Evolutionary conservation across 2,329 filamentous ascomycete genomes (phyloP).

Genomic region (Fusarium sp.): DNA sequence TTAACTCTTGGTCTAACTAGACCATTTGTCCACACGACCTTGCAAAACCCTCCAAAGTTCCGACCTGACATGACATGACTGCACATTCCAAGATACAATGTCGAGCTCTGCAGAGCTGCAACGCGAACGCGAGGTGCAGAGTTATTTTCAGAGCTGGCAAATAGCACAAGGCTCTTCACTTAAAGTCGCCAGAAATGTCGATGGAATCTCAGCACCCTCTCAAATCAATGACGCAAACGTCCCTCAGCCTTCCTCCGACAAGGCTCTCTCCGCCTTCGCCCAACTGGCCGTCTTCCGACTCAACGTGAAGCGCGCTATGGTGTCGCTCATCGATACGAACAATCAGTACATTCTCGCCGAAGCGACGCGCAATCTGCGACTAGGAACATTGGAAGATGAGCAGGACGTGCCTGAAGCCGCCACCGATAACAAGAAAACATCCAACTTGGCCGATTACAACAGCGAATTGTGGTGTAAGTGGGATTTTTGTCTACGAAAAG

Average conservation of each 20-base stretch:
- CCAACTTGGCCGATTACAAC: conserved; percentile 10
- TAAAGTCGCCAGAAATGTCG: conserved; percentile 50
- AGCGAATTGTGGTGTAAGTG: conserved; percentile 54
- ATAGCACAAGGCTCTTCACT: conserved; percentile 50
- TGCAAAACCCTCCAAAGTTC: background rate
- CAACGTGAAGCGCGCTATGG: conserved; percentile 60
- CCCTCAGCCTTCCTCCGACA: conserved; percentile 52
- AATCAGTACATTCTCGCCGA: conserved; percentile 66
- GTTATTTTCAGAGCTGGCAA: conserved; percentile 50
- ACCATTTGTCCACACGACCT: conserved; percentile 9
- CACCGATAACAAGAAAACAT: background rate
- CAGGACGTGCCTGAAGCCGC: background rate
- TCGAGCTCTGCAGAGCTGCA: conserved; percentile 47
- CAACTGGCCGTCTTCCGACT: conserved; percentile 64
- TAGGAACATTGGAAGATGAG: conserved; percentile 49
- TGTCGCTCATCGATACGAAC: conserved; percentile 61
- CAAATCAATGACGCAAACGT: conserved; percentile 44
- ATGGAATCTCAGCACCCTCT: conserved; percentile 48
- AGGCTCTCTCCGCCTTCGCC: conserved; percentile 59
- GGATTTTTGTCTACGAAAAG: conserved; percentile 1
- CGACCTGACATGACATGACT: conserved; percentile 22
- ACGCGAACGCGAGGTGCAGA: conserved; percentile 51
- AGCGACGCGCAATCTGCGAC: conserved; percentile 60
- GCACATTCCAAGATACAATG: conserved; percentile 29
- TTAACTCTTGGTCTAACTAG: background rate